A percentile compares a stretch with the other conserved stretches of the same genome.
These are phyloP conservation scores for Paraphaeosphaeria sporulosa DNA, from an alignment of 2,329 filamentous ascomycete species.

Conservation along the genomic window DNA sequence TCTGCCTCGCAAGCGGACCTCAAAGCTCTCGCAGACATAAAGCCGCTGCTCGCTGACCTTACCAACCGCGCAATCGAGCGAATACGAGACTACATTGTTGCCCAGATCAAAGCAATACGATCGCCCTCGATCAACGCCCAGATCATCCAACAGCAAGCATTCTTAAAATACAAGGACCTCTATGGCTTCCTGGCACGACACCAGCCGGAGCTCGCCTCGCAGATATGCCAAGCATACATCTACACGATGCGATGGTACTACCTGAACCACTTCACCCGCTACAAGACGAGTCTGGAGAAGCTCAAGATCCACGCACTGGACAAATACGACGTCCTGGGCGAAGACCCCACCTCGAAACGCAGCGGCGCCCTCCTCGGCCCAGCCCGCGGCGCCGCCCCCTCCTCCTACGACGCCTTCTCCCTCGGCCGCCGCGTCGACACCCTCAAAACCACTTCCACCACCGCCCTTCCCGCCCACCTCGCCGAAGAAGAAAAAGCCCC, in stretches of 20 bases:
- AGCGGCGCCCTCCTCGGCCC: conserved; percentile 50
- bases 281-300: conserved; percentile 82
- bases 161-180: conserved; percentile 86
- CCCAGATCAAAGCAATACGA: conserved; percentile 90
- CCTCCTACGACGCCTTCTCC: conserved; percentile 85
- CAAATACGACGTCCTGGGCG: conserved; percentile 81
- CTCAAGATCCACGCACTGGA: conserved; percentile 84
- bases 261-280: conserved; percentile 86
- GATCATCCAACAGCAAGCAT: conserved; percentile 92
- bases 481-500: conserved; percentile 87
- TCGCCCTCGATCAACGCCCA: conserved; percentile 98
- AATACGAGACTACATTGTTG: conserved; percentile 91
- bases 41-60: conserved; percentile 83
- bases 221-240: conserved; percentile 92
- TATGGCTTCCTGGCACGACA: conserved; percentile 85
- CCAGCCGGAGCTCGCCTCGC: conserved; percentile 82
- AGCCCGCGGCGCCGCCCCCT: conserved; percentile 51
- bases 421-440: conserved; percentile 86
- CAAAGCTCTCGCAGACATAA: conserved; percentile 83
- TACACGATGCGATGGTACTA: conserved; percentile 99
- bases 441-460: conserved; percentile 74
- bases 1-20: conserved; percentile 64
- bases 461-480: conserved; percentile 84
- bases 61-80: conserved; percentile 90
- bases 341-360: conserved; percentile 75